These are phyloP conservation scores for Pontederia crassipes DNA, from an alignment of 176 grass and related monocot genomes.

Conservation along the genomic window DNA sequence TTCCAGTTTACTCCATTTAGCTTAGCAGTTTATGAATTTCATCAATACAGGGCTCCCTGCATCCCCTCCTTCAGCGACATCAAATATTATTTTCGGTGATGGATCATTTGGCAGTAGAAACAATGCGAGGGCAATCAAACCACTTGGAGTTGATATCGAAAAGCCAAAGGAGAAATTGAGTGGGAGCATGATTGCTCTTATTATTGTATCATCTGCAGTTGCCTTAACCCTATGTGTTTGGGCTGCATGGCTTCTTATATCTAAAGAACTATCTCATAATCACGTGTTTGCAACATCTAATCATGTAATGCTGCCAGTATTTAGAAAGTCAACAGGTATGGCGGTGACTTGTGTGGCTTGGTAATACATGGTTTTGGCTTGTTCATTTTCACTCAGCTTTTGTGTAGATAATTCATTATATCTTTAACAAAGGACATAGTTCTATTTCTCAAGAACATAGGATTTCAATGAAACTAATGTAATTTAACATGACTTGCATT, in stretches of 20 bases:
- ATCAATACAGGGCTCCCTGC: slow-evolving; percentile 80
- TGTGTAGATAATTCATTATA: neutral
- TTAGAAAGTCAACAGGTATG: slow-evolving; percentile 75
- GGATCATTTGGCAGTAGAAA: slow-evolving; percentile 41
- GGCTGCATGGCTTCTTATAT: slow-evolving; percentile 51
- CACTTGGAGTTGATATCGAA: slow-evolving; percentile 66
- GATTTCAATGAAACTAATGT: neutral
- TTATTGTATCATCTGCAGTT: slow-evolving; percentile 57
- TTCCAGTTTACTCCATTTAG: neutral
- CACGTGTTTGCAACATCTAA: slow-evolving; percentile 37
- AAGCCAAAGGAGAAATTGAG: slow-evolving; percentile 43
- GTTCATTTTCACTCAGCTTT: neutral
- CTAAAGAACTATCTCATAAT: slow-evolving; percentile 36
- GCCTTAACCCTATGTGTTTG: slow-evolving; percentile 56
- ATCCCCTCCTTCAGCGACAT: slow-evolving; percentile 62
- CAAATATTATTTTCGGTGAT: slow-evolving; percentile 22
- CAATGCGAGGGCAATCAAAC: slow-evolving; percentile 75
- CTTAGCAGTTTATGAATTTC: neutral
- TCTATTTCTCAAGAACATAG: neutral
- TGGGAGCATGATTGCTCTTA: slow-evolving; percentile 57
- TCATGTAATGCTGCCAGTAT: slow-evolving; percentile 36
- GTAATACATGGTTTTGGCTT: neutral
- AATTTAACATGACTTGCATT: neutral
- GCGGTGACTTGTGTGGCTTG: neutral
- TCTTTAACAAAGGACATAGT: no score